These are phyloP conservation scores for Extremus antarcticus DNA, from an alignment of 495 filamentous ascomycete species.

Conservation along the genomic window DNA sequence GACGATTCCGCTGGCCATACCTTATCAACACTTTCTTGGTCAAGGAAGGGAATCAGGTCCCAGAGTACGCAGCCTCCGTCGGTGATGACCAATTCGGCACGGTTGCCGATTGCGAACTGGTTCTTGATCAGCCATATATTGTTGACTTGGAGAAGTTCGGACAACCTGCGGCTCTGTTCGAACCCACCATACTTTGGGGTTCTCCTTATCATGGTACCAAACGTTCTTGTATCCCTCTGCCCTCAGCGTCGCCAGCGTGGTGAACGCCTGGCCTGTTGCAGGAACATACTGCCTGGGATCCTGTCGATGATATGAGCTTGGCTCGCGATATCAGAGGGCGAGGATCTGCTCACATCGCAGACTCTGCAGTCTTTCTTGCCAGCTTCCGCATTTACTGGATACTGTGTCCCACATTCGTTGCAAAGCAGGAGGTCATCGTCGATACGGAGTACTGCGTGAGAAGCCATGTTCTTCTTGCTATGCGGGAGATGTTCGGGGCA, in stretches of 20 bases:
- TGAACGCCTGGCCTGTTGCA: not conserved
- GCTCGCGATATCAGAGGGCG: not conserved
- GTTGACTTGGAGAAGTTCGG: not conserved
- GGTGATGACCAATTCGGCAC: constrained; percentile 47
- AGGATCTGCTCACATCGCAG: not conserved
- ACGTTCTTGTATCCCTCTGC: constrained; percentile 29
- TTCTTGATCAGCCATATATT: not conserved
- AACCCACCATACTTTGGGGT: constrained; percentile 39
- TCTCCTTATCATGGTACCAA: constrained; percentile 25
- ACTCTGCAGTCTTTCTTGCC: not conserved
- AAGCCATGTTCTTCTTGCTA: not conserved
- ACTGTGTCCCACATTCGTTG: constrained; percentile 55
- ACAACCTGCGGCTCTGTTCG: constrained; percentile 42
- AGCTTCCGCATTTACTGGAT: not conserved
- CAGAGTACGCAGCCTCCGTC: constrained; percentile 54
- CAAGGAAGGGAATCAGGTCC: constrained; percentile 56
- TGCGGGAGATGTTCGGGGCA: not conserved
- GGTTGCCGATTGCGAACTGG: constrained; percentile 57
- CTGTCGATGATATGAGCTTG: not conserved
- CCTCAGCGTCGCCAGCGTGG: not conserved
- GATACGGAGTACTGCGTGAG: not conserved
- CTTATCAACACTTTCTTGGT: constrained; percentile 41
- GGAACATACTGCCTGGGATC: not conserved
- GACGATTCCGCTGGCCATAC: constrained; percentile 5
- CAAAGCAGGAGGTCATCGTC: constrained; percentile 47